Base-by-base conservation (phyloP, 768 basidiomycete genomes). In the Calocybe indica region DNA sequence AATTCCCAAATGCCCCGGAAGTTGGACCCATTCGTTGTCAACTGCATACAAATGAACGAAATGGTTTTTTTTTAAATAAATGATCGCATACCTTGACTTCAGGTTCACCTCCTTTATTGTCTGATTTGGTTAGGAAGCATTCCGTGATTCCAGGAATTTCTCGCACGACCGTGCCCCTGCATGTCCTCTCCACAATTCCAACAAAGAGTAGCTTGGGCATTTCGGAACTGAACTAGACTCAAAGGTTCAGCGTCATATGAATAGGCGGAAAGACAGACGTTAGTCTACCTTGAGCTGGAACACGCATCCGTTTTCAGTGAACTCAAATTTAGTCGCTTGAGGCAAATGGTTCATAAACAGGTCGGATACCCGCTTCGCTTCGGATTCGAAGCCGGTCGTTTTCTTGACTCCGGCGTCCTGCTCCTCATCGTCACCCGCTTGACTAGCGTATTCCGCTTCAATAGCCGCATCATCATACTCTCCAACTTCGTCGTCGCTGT, bases 161-260 rank as follows among this genome's bases (percentile, higher is more conserved):
- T 45, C 92, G 89, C 48, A 99, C 73, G 54, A 98, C 73, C 2
- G 92, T 88, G 45, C 80, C 80, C 39, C 83, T 74, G 65, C 94
- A 97, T 8, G 85, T 80, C 46, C 85, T 77, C 63, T 98, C 96
- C 48, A 98, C 77, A 52, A 99, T 82, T 40, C 93, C 95, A 41
- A 98, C 92, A 37, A 99, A 76, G 14, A 99, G 74, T 32, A 99
- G 75, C 66, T 98, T 98, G 8, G 93, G 93, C 62, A 92, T 85
- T 57, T 89, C 82, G 38, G 87, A 79, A 8, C 78, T 72, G 70
- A 98, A 94, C 92, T 98, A 51, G n/a, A 51, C 13, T 48, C 43
- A 42, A 41, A 33, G 37, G 33, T 41, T 45, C 13, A 46, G 33
- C 36, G 46, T 51, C 44, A 31, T 44, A 40, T 5, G 45, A 31